These are phyloP conservation scores for Pachysolen tannophilus DNA, from an alignment of 805 yeast genomes.

Conservation along the genomic window DNA sequence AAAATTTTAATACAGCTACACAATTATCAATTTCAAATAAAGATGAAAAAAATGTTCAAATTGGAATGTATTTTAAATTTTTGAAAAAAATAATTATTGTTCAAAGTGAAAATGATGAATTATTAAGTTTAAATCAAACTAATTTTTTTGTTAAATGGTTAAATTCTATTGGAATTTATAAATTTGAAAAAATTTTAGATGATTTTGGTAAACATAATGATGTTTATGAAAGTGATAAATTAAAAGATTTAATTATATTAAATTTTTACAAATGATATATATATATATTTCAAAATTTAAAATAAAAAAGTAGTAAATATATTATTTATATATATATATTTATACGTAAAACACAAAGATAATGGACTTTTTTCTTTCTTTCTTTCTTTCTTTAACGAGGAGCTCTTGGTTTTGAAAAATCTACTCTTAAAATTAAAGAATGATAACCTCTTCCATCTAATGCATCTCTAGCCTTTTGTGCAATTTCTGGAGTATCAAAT, in stretches of 20 bases:
- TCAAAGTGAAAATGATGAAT: conserved; percentile 64
- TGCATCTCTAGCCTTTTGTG: conserved; percentile 67
- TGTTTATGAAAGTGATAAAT: conserved; percentile 37
- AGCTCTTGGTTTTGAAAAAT: conserved; percentile 44
- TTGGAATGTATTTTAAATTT: conserved; percentile 7
- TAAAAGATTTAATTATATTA: conserved; percentile 19
- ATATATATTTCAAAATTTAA: too few species aligned
- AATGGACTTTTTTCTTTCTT: neutral
- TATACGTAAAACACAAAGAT: neutral
- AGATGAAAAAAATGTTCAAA: neutral
- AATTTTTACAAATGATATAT: neutral
- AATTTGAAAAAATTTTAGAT: conserved; percentile 19
- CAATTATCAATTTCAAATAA: conserved; percentile 7
- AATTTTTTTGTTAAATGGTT: conserved; percentile 29
- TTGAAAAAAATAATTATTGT: conserved; percentile 28
- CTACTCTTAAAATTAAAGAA: conserved; percentile 69
- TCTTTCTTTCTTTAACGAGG: neutral
- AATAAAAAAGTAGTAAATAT: neutral
- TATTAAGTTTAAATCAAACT: conserved; percentile 47
- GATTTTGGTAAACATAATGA: conserved; percentile 60
- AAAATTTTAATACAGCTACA: conserved; percentile 9
- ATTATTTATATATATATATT: neutral
- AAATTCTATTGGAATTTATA: conserved; percentile 9
- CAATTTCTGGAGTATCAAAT: conserved; percentile 57
- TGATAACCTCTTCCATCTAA: conserved; percentile 90